Base-by-base conservation (phyloP, 495 filamentous ascomycete species). In the Durotheca rogersii region DNA sequence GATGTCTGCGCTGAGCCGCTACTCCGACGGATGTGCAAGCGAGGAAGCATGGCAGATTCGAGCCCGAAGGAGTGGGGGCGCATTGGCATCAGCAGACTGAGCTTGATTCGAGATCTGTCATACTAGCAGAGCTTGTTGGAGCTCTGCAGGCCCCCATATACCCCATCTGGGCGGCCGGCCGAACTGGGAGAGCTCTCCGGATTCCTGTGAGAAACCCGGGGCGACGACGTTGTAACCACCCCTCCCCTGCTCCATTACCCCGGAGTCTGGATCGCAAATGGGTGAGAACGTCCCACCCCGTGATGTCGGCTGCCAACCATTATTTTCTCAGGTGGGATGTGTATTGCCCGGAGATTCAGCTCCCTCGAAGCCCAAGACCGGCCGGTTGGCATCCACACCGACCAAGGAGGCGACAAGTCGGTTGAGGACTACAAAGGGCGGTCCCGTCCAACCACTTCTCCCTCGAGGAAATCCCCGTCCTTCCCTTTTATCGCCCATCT, bases 81-180 rank as follows among this genome's bases (percentile, higher is more conserved):
- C 36, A 43, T 54, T 54, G 50, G 49, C 56, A 35, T 50, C 39
- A 50, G 56, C 40, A 50, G 27, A 37, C 16, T 18, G 43, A 44
- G 49, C 43, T 38, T 37, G 47, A 57, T 35, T 38, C 42, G n/a
- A 51, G 38, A 47, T 38, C n/a, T n/a, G n/a, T n/a, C n/a, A n/a
- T n/a, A n/a, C n/a, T n/a, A n/a, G n/a, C n/a, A 9, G 41, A 27
- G 27, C 31, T 35, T 29, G 27, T 16, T 27, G 23, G 23, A 27
- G 23, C 23, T 27, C 9, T 27, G 4, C 9, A 4, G 23, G 9
- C 4, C 23, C 23, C 23, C 23, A 27, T 27, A n/a, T n/a, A n/a
- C n/a, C 0, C 30, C 17, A 46, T 20, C 30, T 36, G 41, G 41
- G 36, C 41, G 6, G 41, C 19, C 17, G 21, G 15, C 23, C 4